phyloP scores from a whole-genome alignment of 306 rosid genomes.

The Cicer pinnatifidum region DNA sequence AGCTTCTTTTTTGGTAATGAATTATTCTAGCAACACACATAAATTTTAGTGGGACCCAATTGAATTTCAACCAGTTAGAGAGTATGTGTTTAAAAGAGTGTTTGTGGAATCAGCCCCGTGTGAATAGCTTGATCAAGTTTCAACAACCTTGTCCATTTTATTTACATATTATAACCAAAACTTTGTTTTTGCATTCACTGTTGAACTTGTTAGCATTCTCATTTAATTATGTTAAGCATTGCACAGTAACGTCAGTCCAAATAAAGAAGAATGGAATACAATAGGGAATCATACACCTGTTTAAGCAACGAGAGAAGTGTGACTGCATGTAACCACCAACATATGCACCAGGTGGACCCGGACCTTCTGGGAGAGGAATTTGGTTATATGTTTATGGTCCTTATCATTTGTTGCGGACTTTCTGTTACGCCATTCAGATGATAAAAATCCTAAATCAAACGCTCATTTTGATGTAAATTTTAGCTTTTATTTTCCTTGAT shows the following conservation, averaged over 20 bases:
- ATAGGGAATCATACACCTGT: constrained; percentile 4
- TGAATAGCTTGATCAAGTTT: constrained; percentile 32
- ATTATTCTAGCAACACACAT: too few species aligned
- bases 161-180: background rate
- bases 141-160: constrained; percentile 1
- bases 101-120: constrained; percentile 25
- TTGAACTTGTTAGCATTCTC: constrained; percentile 22
- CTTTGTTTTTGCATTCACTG: background rate
- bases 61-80: too few species aligned
- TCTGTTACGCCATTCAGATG: constrained; percentile 25
- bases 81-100: too few species aligned
- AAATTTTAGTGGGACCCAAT: too few species aligned
- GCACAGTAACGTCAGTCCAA: background rate
- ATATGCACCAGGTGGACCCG: constrained; percentile 1
- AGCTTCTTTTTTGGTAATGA: constrained; percentile 8
- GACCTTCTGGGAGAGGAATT: constrained; percentile 3
- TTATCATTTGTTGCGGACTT: constrained; percentile 10
- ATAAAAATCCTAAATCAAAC: constrained; percentile 1
- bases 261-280: constrained; percentile 9
- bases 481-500: constrained; percentile 27
- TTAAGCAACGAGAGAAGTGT: constrained; percentile 21
- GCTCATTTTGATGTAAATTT: constrained; percentile 30
- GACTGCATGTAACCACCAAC: constrained; percentile 28
- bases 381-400: constrained; percentile 15
- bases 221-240: constrained; percentile 5